Conservation (phyloP, 108 stramenopile genomes). For the Pseudonitzschia pungens region DNA sequence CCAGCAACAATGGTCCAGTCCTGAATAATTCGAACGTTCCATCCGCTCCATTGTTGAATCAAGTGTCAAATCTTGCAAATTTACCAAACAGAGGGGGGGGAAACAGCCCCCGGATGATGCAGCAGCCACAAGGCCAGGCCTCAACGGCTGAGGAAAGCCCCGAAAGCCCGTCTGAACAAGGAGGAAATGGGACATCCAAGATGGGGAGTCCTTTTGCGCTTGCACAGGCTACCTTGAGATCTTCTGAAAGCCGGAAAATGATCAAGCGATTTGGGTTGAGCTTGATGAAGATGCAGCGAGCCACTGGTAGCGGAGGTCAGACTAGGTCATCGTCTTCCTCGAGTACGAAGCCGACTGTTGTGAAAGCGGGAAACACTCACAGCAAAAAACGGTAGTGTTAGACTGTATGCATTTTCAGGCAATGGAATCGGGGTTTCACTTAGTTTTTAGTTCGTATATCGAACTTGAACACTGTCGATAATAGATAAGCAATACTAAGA, state of each 20-base stretch:
- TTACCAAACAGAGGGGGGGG: slow-evolving; percentile 6
- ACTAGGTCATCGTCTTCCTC: not conserved
- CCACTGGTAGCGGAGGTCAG: not conserved
- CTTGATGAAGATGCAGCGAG: not conserved
- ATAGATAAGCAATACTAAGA: not conserved
- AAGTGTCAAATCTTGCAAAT: slow-evolving; percentile 8
- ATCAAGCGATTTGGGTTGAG: slow-evolving; percentile 33
- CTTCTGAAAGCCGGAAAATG: slow-evolving; percentile 52
- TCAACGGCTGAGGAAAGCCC: not conserved
- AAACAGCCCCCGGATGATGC: not conserved
- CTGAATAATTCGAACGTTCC: slow-evolving; percentile 11
- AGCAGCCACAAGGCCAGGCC: not conserved
- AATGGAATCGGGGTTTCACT: too few species aligned
- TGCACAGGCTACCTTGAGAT: slow-evolving; percentile 53
- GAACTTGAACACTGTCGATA: not conserved
- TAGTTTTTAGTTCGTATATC: not conserved
- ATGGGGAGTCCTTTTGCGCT: slow-evolving; percentile 31
- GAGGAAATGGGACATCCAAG: slow-evolving; percentile 1
- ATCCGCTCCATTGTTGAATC: not conserved
- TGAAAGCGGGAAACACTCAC: too few species aligned
- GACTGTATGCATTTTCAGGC: too few species aligned
- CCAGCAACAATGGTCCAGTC: slow-evolving; percentile 2
- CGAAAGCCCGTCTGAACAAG: not conserved
- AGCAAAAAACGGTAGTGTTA: not conserved
- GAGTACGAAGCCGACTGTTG: slow-evolving; percentile 6